phyloP scores from a whole-genome alignment of 441 rosid genomes.

The Manihot esculenta region DNA sequence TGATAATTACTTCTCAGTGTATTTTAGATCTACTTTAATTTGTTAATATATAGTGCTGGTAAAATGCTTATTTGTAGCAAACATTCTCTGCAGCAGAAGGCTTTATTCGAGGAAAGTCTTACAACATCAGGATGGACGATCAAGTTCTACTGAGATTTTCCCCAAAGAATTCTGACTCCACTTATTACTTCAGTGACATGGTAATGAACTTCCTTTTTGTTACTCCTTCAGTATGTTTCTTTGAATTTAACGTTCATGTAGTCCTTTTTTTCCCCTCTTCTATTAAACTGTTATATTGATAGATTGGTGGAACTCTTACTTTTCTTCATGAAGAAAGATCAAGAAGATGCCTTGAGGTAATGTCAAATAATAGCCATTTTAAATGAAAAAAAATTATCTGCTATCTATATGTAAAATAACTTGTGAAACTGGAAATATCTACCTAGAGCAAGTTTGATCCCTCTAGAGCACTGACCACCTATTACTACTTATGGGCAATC shows the following conservation, averaged over 20 bases:
- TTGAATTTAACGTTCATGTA: background rate
- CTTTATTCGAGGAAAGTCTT: conserved; percentile 92
- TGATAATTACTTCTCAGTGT: background rate
- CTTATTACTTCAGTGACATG: conserved; percentile 91
- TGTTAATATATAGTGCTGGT: conserved; percentile 24
- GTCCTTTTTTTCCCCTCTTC: conserved; percentile 8
- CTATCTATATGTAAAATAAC: background rate
- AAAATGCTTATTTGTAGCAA: conserved; percentile 42
- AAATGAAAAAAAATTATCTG: background rate
- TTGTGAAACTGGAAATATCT: background rate
- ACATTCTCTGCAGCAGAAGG: conserved; percentile 85
- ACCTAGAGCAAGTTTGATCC: background rate
- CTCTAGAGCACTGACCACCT: background rate
- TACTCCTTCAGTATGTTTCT: conserved; percentile 10
- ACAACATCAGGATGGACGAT: conserved; percentile 93
- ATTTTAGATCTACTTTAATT: background rate
- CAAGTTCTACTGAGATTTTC: conserved; percentile 86
- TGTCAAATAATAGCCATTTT: conserved; percentile 13
- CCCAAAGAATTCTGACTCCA: conserved; percentile 84
- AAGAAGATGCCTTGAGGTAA: conserved; percentile 94
- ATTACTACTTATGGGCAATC: background rate
- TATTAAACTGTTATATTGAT: conserved; percentile 25
- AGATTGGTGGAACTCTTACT: conserved; percentile 97
- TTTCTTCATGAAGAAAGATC: conserved; percentile 89
- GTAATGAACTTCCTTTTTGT: conserved; percentile 38